A percentile compares a stretch with the other conserved stretches of the same genome.
Conservation (phyloP, 2,329 filamentous ascomycete species). For the Pseudogymnoascus sp. region DNA sequence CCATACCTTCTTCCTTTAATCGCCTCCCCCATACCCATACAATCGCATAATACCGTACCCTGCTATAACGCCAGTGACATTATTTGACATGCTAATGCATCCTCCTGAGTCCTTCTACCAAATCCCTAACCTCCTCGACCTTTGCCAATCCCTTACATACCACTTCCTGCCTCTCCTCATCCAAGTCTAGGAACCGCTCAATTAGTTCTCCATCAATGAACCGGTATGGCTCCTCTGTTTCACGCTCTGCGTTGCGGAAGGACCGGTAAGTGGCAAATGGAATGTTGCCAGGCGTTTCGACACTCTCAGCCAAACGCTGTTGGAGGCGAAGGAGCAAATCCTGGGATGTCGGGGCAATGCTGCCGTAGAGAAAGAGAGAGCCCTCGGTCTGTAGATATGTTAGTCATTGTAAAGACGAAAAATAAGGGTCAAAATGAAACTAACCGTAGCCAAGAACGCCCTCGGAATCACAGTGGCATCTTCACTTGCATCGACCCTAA, state of each 20-base stretch:
- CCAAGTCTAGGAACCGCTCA: constrained; percentile 71
- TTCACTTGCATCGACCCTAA: constrained; percentile 58
- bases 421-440: constrained; percentile 26
- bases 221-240: constrained; percentile 68
- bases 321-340: constrained; percentile 81
- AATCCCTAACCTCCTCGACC: constrained; percentile 54
- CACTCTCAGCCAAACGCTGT: constrained; percentile 54
- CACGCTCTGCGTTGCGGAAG: constrained; percentile 64
- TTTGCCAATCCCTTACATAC: constrained; percentile 49
- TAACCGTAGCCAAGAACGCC: constrained; percentile 83
- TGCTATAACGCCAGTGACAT: not conserved
- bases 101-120: constrained; percentile 55
- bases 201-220: constrained; percentile 92
- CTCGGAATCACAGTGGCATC: constrained; percentile 66
- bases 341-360: constrained; percentile 63
- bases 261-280: constrained; percentile 75
- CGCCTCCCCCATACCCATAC: not conserved
- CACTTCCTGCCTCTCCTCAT: constrained; percentile 47
- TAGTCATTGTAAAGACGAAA: constrained; percentile 14
- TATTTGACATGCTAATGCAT: constrained; percentile 40
- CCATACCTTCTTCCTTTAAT: not conserved
- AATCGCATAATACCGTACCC: not conserved
- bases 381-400: constrained; percentile 65
- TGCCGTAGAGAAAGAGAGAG: constrained; percentile 80
- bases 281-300: constrained; percentile 64